A percentile compares a stretch with the other conserved stretches of the same genome.
Evolutionary conservation across 2,329 filamentous ascomycete species (phyloP).

Genomic region (Aspergillus sp.): DNA sequence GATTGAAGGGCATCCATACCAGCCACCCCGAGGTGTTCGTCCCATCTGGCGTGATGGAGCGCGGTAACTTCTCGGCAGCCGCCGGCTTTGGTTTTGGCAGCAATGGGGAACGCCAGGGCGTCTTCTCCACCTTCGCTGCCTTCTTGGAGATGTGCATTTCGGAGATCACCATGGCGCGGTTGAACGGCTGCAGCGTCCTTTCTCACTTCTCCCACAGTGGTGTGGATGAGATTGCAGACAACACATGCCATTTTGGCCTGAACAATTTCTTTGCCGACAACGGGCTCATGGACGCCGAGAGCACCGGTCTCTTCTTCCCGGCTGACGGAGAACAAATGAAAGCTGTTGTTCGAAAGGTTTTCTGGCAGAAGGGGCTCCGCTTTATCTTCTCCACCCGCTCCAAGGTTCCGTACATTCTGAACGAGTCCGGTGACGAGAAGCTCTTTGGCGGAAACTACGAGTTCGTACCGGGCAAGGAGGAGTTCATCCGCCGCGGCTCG

Average conservation of each 20-base stretch:
- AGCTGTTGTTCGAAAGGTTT: constrained; percentile 35
- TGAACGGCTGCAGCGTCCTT: constrained; percentile 38
- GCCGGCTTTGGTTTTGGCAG: constrained; percentile 40
- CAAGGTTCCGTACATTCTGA: constrained; percentile 39
- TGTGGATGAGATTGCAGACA: constrained; percentile 43
- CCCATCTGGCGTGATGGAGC: constrained; percentile 41
- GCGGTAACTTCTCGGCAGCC: constrained; percentile 41
- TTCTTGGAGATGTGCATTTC: constrained; percentile 43
- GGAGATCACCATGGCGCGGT: constrained; percentile 41
- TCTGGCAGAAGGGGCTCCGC: constrained; percentile 37
- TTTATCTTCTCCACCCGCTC: constrained; percentile 41
- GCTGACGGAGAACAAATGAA: constrained; percentile 44
- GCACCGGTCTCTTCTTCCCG: constrained; percentile 38
- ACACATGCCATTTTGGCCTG: constrained; percentile 43
- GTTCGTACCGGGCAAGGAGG: constrained; percentile 38
- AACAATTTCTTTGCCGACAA: constrained; percentile 44
- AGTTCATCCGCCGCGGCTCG: constrained; percentile 36
- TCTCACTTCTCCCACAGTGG: constrained; percentile 43
- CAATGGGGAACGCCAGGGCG: constrained; percentile 34
- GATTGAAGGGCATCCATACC: constrained; percentile 36
- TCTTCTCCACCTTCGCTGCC: constrained; percentile 43
- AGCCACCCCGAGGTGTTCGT: constrained; percentile 40
- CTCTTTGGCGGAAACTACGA: constrained; percentile 37
- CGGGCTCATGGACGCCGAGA: constrained; percentile 37
- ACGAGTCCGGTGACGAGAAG: constrained; percentile 35